Evolutionary conservation across 371 early-diverging fungal species (phyloP).

Genomic region (Mortierella sp.): DNA sequence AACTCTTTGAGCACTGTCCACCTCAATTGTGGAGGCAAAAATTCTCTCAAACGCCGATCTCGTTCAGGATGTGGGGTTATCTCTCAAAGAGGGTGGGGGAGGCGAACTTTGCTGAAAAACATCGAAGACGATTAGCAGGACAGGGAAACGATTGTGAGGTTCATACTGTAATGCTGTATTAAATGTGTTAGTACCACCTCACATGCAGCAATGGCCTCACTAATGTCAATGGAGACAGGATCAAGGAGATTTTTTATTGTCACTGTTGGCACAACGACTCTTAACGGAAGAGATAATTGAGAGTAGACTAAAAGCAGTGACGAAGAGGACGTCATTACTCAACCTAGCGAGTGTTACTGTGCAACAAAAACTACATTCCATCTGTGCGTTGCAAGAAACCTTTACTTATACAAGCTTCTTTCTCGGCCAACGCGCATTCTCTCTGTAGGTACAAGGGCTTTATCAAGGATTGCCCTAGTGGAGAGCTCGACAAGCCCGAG

Average conservation of each 20-base stretch:
- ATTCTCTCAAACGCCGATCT: background rate
- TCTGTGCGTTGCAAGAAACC: no score
- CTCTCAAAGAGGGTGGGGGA: background rate
- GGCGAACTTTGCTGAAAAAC: background rate
- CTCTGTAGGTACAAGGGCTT: conserved; percentile 92
- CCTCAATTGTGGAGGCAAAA: background rate
- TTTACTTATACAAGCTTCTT: background rate
- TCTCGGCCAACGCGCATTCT: background rate
- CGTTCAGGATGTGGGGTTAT: background rate
- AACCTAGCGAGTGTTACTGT: background rate
- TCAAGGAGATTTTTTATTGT: background rate
- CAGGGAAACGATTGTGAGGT: background rate
- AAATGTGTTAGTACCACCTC: background rate
- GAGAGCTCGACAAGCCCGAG: conserved; percentile 86
- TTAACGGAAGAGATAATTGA: background rate
- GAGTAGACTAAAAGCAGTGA: background rate
- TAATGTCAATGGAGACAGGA: background rate
- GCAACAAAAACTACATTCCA: background rate
- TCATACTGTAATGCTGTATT: background rate
- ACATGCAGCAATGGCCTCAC: no score
- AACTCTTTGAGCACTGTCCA: background rate
- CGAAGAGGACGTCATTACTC: background rate
- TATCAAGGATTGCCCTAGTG: conserved; percentile 92
- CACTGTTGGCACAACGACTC: background rate
- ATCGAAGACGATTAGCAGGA: background rate